Conservation (phyloP, 2,329 filamentous ascomycete genomes). For the Microsporum ferrugineum region DNA sequence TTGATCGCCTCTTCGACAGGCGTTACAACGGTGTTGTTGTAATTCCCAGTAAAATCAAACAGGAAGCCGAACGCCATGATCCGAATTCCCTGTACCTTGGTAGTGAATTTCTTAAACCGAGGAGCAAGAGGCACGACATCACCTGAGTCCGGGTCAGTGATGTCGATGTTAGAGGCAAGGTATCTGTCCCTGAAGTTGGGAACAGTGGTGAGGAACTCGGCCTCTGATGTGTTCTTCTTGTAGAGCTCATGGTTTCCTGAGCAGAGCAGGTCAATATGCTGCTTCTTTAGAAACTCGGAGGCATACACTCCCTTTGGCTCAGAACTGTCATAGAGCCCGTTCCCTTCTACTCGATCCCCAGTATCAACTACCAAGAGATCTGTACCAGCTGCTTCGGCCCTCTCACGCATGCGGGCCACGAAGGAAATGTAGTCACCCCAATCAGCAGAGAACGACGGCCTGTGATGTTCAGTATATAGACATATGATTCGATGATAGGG, state of each 20-base stretch:
- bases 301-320: slow-evolving; percentile 78
- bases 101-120: slow-evolving; percentile 79
- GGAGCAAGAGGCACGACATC: slow-evolving; percentile 64
- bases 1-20: slow-evolving; percentile 68
- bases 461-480: not conserved
- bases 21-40: slow-evolving; percentile 79
- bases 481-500: not conserved
- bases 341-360: slow-evolving; percentile 85
- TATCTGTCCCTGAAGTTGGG: slow-evolving; percentile 73
- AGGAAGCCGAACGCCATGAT: slow-evolving; percentile 88
- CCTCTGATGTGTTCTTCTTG: slow-evolving; percentile 60
- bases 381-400: slow-evolving; percentile 63
- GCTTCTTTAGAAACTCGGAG: slow-evolving; percentile 73
- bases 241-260: slow-evolving; percentile 96
- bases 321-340: slow-evolving; percentile 86
- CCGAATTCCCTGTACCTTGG: slow-evolving; percentile 73
- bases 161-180: slow-evolving; percentile 85
- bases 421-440: slow-evolving; percentile 99
- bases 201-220: slow-evolving; percentile 69
- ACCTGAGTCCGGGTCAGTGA: slow-evolving; percentile 60
- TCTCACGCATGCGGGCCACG: slow-evolving; percentile 64
- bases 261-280: slow-evolving; percentile 72
- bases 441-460: slow-evolving; percentile 52
- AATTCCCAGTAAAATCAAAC: slow-evolving; percentile 84
- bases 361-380: slow-evolving; percentile 93